Conservation (phyloP, 1,139 yeast species). For the Scheffersomyces segobiensis region DNA sequence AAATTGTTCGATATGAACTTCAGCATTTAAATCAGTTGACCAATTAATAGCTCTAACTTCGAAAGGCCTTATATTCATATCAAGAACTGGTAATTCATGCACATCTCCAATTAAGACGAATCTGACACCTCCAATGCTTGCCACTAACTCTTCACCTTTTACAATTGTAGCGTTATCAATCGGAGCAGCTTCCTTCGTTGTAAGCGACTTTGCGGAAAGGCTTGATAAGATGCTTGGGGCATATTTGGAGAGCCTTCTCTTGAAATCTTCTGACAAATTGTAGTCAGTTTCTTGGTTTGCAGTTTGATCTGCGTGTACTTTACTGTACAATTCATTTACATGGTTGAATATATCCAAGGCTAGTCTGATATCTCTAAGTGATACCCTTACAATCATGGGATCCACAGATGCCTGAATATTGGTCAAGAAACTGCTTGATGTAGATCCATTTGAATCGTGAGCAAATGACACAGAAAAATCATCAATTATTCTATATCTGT, state of each 20-base stretch:
- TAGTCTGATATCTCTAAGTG: conserved; percentile 81
- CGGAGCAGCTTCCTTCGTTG: conserved; percentile 1
- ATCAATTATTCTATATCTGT: conserved; percentile 74
- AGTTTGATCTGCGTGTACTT: conserved; percentile 22
- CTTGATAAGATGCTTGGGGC: conserved; percentile 65
- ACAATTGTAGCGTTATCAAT: conserved; percentile 33
- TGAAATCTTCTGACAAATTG: conserved; percentile 62
- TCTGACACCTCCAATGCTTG: conserved; percentile 78
- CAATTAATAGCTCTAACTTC: conserved; percentile 75
- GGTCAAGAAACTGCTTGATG: conserved; percentile 56
- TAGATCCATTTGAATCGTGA: conserved; percentile 69
- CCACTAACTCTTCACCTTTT: conserved; percentile 71
- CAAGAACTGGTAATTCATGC: conserved; percentile 90
- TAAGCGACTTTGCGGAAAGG: conserved; percentile 23
- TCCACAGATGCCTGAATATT: conserved; percentile 73
- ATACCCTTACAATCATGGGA: conserved; percentile 76
- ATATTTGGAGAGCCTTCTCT: conserved; percentile 55
- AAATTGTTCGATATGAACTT: conserved; percentile 65
- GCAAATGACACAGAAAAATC: conserved; percentile 83
- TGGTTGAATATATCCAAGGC: conserved; percentile 72
- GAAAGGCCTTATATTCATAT: conserved; percentile 76
- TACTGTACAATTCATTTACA: conserved; percentile 60
- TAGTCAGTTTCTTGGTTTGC: conserved; percentile 24
- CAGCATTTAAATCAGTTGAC: conserved; percentile 84
- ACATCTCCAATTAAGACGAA: conserved; percentile 89